phyloP scores from a whole-genome alignment of 495 filamentous ascomycete species.

The Penicillium silybi region DNA sequence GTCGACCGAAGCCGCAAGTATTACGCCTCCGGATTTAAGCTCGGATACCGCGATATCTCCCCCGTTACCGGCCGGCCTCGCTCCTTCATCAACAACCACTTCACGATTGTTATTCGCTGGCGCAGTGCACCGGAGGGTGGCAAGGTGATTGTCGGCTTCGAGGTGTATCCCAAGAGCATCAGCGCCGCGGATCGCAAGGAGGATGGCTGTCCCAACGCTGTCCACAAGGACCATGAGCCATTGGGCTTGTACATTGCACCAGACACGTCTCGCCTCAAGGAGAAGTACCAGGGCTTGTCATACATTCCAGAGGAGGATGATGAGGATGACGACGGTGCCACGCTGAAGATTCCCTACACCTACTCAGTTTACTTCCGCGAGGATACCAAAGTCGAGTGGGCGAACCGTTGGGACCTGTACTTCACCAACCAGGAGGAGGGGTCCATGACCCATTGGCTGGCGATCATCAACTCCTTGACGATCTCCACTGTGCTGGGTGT shows the following conservation, averaged over 20 bases:
- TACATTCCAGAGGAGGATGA: conserved; percentile 54
- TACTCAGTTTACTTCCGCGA: conserved; percentile 93
- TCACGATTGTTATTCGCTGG: conserved; percentile 83
- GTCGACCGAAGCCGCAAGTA: conserved; percentile 86
- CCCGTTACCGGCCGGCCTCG: conserved; percentile 56
- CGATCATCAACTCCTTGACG: conserved; percentile 85
- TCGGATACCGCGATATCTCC: conserved; percentile 73
- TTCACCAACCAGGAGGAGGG: conserved; percentile 89
- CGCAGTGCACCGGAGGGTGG: conserved; percentile 69
- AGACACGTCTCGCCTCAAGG: conserved; percentile 53
- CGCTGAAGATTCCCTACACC: conserved; percentile 77
- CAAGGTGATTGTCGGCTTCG: conserved; percentile 87
- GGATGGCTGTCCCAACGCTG: conserved; percentile 62
- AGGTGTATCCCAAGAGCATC: conserved; percentile 88
- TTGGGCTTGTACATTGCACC: conserved; percentile 66
- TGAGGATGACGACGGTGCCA: conserved; percentile 63
- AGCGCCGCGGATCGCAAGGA: conserved; percentile 55
- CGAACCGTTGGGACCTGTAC: conserved; percentile 85
- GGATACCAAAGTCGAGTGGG: conserved; percentile 79
- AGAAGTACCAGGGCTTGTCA: conserved; percentile 56
- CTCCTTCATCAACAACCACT: conserved; percentile 87
- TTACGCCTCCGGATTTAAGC: conserved; percentile 93
- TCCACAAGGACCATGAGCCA: conserved; percentile 56
- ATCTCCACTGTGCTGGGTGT: conserved; percentile 80
- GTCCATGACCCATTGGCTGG: conserved; percentile 84